phyloP scores from a whole-genome alignment of 106 monocot genomes.

The Xerophyta viscosa region DNA sequence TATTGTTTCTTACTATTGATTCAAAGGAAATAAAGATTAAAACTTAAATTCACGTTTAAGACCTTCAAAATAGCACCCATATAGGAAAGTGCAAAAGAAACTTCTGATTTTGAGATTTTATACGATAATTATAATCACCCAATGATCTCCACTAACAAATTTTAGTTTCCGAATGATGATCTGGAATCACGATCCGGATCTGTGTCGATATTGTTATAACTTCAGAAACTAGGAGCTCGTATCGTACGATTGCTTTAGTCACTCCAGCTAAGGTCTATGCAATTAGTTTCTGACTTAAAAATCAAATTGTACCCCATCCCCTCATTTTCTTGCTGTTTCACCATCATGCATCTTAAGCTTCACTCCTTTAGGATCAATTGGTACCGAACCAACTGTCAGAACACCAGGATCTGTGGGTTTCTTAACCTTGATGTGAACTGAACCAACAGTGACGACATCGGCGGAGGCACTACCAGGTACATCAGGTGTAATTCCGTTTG shows the following conservation, averaged over 20 bases:
- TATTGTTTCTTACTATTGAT: too few relatives aligned
- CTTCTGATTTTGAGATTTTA: too few relatives aligned
- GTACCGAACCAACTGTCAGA: constrained; percentile 11
- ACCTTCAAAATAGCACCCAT: too few relatives aligned
- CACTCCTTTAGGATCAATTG: constrained; percentile 6
- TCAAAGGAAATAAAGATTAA: neutral
- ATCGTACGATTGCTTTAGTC: neutral
- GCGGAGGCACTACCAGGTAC: neutral
- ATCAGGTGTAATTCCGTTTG: neutral
- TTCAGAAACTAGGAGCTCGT: neutral
- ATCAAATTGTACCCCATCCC: neutral
- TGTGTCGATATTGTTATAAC: neutral
- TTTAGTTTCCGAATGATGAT: too few relatives aligned
- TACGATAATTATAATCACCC: too few relatives aligned
- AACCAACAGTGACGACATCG: constrained; percentile 50
- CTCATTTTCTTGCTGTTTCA: neutral
- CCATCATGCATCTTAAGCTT: constrained; percentile 4
- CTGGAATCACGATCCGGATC: too few relatives aligned
- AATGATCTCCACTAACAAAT: too few relatives aligned
- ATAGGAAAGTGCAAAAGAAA: too few relatives aligned
- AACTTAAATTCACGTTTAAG: too few relatives aligned
- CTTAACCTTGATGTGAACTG: constrained; percentile 53
- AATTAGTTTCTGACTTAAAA: neutral
- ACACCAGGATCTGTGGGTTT: constrained; percentile 15
- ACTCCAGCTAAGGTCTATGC: neutral